phyloP scores from a whole-genome alignment of 2,329 filamentous ascomycete genomes.

The Paramyrothecium roridum region DNA sequence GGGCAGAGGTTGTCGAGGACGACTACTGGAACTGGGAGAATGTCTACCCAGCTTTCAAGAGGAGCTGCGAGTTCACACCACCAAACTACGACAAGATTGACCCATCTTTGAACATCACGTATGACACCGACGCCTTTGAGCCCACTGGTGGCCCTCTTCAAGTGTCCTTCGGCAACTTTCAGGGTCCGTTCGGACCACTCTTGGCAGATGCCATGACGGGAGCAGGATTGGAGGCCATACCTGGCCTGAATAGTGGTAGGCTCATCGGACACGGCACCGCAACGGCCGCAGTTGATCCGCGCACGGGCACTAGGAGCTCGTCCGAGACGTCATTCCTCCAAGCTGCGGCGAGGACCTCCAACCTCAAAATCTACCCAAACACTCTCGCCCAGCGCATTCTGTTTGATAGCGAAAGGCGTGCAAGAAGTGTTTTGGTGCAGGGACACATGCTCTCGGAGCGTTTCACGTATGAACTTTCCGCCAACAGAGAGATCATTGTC shows the following conservation, averaged over 20 bases:
- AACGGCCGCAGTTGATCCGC: not conserved
- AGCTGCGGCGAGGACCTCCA: not conserved
- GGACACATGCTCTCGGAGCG: not conserved
- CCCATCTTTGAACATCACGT: not conserved
- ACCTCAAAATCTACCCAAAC: not conserved
- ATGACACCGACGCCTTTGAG: not conserved
- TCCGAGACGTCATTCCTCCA: conserved; percentile 1
- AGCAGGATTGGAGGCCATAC: not conserved
- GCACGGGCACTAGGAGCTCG: not conserved
- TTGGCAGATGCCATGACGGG: not conserved
- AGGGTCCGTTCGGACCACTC: not conserved
- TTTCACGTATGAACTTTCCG: not conserved
- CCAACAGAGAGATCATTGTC: not conserved
- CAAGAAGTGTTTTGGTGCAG: not conserved
- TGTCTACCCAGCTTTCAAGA: conserved; percentile 1
- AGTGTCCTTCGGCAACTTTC: not conserved
- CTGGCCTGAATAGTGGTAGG: not conserved
- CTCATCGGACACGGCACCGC: not conserved
- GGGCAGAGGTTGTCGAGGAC: not conserved
- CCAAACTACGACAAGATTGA: conserved; percentile 1
- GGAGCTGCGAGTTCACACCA: not conserved
- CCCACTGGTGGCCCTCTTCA: not conserved
- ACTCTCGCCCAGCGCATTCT: not conserved
- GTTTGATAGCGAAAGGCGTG: not conserved
- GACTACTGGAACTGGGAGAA: not conserved